phyloP scores from a whole-genome alignment of 768 basidiomycete genomes.

The Agrocybe praecox region DNA sequence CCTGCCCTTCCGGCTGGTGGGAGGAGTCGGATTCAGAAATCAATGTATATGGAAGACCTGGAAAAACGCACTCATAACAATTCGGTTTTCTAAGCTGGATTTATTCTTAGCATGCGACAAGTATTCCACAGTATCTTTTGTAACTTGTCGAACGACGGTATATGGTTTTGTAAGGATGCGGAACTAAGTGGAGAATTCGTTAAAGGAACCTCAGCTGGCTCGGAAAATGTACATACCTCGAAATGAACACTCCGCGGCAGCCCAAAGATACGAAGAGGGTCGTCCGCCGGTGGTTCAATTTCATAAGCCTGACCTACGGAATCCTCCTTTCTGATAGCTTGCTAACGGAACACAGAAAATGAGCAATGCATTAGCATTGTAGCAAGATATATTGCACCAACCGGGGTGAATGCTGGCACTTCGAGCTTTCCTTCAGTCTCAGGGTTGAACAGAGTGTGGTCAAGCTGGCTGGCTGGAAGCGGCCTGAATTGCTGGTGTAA shows the following conservation, averaged over 20 bases:
- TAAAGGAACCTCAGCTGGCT: neutral
- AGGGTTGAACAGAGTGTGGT: conserved; percentile 5
- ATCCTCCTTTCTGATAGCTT: conserved; percentile 25
- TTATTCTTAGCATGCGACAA: conserved; percentile 52
- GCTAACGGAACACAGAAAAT: conserved; percentile 4
- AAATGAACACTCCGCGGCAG: conserved; percentile 68
- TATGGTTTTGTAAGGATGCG: conserved; percentile 70
- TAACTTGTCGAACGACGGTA: conserved; percentile 71
- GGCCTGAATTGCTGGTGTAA: conserved; percentile 9
- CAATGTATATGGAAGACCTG: neutral
- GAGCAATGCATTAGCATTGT: neutral
- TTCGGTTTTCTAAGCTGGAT: conserved; percentile 53
- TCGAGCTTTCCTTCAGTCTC: conserved; percentile 3
- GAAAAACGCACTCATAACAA: conserved; percentile 63
- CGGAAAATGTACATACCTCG: conserved; percentile 52
- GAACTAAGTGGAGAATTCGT: conserved; percentile 43
- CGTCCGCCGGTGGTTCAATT: conserved; percentile 45
- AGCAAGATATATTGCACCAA: neutral
- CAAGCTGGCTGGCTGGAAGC: conserved; percentile 5
- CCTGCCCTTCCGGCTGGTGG: conserved; percentile 70
- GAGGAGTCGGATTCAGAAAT: conserved; percentile 11
- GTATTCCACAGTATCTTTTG: conserved; percentile 53
- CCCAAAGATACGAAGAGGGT: conserved; percentile 67
- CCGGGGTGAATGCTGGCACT: conserved; percentile 10
- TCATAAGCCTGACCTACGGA: conserved; percentile 48